These are phyloP conservation scores for Magnaporthiopsis rhizophila DNA, from an alignment of 2,329 filamentous ascomycete species.

Conservation along the genomic window DNA sequence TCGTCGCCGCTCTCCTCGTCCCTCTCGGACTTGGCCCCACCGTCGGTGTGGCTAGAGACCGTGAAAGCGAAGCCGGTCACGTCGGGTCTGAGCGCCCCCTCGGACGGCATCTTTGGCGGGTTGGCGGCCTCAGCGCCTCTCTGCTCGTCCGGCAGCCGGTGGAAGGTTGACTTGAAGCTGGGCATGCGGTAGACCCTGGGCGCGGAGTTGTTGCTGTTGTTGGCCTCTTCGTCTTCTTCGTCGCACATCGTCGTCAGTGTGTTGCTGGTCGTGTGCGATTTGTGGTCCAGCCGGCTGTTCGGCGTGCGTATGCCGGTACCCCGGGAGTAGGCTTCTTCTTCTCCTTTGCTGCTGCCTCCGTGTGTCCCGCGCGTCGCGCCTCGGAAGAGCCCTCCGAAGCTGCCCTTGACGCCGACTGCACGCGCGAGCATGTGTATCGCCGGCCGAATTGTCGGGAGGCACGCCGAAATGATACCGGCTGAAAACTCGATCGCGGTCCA, in stretches of 20 bases:
- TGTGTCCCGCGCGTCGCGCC: not conserved
- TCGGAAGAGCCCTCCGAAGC: not conserved
- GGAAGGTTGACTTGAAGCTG: not conserved
- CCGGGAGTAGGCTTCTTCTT: not conserved
- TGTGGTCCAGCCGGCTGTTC: not conserved
- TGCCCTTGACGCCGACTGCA: slow-evolving; percentile 29
- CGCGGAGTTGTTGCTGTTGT: not conserved
- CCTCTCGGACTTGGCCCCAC: not conserved
- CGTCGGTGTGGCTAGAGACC: not conserved
- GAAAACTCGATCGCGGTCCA: slow-evolving; percentile 43
- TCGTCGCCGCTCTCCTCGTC: not conserved
- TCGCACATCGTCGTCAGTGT: not conserved
- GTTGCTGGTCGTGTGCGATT: not conserved
- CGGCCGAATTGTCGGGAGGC: slow-evolving; percentile 43
- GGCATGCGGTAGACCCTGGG: not conserved
- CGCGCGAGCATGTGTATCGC: slow-evolving; percentile 30
- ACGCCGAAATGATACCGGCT: slow-evolving; percentile 43
- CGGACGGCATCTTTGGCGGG: not conserved
- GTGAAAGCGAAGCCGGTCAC: not conserved
- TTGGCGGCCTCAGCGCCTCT: not conserved
- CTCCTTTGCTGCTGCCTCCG: not conserved
- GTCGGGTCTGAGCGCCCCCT: not conserved
- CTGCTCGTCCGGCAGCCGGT: not conserved
- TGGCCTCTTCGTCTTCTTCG: not conserved
- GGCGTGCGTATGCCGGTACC: not conserved